Evolutionary conservation across 495 filamentous ascomycete species (phyloP), one percentile per base, ranked within the genome.

Genomic region (Aspergillus indologenus): DNA sequence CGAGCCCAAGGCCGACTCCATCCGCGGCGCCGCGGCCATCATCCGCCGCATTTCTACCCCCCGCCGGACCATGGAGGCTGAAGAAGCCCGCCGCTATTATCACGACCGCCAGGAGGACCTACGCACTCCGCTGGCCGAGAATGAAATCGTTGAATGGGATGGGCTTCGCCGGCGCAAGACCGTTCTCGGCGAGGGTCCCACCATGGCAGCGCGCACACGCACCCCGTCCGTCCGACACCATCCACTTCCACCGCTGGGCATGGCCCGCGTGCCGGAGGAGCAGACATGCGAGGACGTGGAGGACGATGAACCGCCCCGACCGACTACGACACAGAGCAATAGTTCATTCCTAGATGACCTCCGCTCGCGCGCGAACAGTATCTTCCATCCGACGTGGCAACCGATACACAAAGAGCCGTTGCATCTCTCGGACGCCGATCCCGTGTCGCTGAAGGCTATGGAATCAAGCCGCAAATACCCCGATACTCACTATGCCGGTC

Each of bases 1-100:
- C 9, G 94, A 98, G 65, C 94, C 94, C 34, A 96, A 96, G 69
- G 94, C 94, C 3, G 94, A 98, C 71, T 91, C 95, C 15, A 96
- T 98, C 68, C 88, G 94, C 58, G 95, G 94, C 56, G 79, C 93
- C 1, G 94, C 90, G 4, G 91, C 92, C 34, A 92, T 98, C 60
- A 83, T 98, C 45, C 85, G 94, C 51, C 83, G 90, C 24, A 79
- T 98, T 34, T 96, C 91, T 14, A 78, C 80, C 34, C 81, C 88
- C 1, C 81, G 92, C 43, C 85, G 87, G 53, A 90, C 87, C 68
- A 87, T 86, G 76, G 91, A 97, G 65, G 78, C 83, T 23, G 86
- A 91, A 40, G 94, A 98, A 70, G 86, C 87, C 3, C 87, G 83
- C 62, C 84, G 90, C 45, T 81, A 95, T 57, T 85, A 87, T 59